These are phyloP conservation scores for Bryum argenteum DNA, from an alignment of 225 moss, liverwort and hornwort genomes.

Conservation along the genomic window DNA sequence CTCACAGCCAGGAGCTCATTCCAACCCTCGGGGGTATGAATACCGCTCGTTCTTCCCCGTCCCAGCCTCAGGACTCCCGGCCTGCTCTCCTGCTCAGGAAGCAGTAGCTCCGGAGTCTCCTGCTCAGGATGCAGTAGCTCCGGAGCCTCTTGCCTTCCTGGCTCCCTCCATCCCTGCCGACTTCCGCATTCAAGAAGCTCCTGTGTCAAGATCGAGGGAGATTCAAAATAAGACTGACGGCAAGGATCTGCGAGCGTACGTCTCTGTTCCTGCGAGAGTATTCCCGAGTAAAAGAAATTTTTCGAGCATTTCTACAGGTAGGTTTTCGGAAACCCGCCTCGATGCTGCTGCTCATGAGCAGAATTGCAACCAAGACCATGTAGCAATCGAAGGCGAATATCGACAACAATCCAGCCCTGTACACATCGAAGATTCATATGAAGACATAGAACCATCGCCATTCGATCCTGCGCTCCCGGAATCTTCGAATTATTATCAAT, in stretches of 20 bases:
- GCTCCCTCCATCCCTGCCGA: neutral
- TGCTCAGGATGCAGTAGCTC: no score
- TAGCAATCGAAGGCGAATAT: slow-evolving; percentile 9
- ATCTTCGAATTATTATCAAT: neutral
- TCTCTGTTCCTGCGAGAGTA: no score
- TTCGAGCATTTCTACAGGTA: neutral
- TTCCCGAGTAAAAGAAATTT: no score
- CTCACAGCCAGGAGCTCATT: slow-evolving; percentile 8
- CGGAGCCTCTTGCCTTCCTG: neutral
- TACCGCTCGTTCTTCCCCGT: slow-evolving; percentile 3
- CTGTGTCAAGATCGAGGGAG: neutral
- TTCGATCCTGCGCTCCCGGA: neutral
- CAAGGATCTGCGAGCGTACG: no score
- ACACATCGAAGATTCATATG: neutral
- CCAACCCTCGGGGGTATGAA: neutral
- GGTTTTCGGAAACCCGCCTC: neutral
- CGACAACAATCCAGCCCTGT: neutral
- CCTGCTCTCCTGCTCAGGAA: no score
- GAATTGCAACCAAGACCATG: neutral
- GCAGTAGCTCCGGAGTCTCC: neutral
- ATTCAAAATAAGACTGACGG: neutral
- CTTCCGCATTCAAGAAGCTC: neutral
- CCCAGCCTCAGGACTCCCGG: no score
- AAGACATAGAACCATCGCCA: neutral
- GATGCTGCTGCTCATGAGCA: neutral